Evolutionary conservation across 1,284 basidiomycete species (phyloP).

Genomic region (Leccinum cinnamomeum): DNA sequence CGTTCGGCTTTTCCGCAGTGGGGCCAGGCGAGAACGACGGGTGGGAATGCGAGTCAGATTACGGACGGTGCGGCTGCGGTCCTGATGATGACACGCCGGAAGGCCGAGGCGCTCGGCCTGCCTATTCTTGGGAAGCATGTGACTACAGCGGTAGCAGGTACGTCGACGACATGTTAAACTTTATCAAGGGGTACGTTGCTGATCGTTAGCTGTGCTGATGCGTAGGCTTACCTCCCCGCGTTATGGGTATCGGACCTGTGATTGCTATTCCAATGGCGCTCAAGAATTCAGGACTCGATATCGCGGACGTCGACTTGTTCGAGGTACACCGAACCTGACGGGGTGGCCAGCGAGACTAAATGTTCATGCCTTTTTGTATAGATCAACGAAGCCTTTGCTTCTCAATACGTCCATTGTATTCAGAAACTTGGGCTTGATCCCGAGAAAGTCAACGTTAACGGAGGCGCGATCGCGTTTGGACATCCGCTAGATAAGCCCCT

Average conservation of each 20-base stretch:
- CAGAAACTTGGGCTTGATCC: conserved; percentile 70
- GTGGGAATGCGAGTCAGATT: conserved; percentile 87
- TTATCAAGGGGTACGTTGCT: not conserved
- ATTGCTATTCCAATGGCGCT: conserved; percentile 73
- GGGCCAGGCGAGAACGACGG: conserved; percentile 76
- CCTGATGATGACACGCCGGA: conserved; percentile 82
- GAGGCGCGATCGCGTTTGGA: conserved; percentile 87
- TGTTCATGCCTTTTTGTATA: conserved; percentile 27
- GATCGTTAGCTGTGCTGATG: not conserved
- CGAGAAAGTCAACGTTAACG: conserved; percentile 84
- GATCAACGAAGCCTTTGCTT: conserved; percentile 94
- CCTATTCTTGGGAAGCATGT: conserved; percentile 78
- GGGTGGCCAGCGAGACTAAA: not conserved
- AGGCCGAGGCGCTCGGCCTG: conserved; percentile 79
- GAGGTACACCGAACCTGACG: conserved; percentile 48
- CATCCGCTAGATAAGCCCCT: conserved; percentile 77
- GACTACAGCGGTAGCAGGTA: conserved; percentile 71
- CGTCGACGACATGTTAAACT: conserved; percentile 14
- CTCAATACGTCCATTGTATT: conserved; percentile 82
- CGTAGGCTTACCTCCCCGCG: conserved; percentile 66
- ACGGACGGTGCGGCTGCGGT: conserved; percentile 89
- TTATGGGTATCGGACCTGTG: conserved; percentile 84
- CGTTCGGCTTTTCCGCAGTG: conserved; percentile 86
- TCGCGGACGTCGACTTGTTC: conserved; percentile 77
- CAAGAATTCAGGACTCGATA: conserved; percentile 60